A percentile compares a stretch with the other conserved stretches of the same genome.
Evolutionary conservation across 2,329 filamentous ascomycete species (phyloP).

Genomic region (Colletotrichum filicis): DNA sequence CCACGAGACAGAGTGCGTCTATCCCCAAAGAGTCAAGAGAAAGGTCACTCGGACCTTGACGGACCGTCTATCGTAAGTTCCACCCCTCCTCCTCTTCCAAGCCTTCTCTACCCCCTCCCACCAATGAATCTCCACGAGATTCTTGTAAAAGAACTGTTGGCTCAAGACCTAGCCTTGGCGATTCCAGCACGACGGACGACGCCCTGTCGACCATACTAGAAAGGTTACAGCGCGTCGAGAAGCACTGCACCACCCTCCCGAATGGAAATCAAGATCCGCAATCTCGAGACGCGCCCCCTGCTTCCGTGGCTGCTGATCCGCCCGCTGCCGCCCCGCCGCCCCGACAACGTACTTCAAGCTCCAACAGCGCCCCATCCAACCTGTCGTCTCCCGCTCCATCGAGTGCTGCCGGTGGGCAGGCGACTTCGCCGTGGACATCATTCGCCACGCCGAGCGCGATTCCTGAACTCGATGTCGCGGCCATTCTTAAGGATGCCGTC

Average conservation of each 20-base stretch:
- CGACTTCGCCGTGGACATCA: conserved; percentile 17
- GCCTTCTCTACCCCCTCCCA: no score
- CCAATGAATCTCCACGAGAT: neutral
- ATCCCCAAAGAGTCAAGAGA: conserved; percentile 42
- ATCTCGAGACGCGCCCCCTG: neutral
- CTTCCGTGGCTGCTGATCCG: neutral
- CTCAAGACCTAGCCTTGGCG: conserved; percentile 11
- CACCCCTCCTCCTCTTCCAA: neutral
- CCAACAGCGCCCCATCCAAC: conserved; percentile 25
- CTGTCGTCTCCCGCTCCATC: conserved; percentile 32
- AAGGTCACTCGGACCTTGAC: conserved; percentile 36
- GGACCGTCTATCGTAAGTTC: conserved; percentile 24
- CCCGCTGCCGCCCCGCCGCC: conserved; percentile 8
- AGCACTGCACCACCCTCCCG: conserved; percentile 28
- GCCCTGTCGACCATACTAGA: conserved; percentile 43
- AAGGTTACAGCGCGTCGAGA: conserved; percentile 43
- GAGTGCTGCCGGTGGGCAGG: neutral
- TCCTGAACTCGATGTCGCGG: conserved; percentile 34
- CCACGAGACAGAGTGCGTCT: conserved; percentile 41
- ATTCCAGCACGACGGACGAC: conserved; percentile 20
- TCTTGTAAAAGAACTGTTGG: neutral
- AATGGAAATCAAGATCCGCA: neutral
- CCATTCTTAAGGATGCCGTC: conserved; percentile 43
- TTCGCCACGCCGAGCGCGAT: neutral
- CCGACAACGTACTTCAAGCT: conserved; percentile 11